Evolutionary conservation across 1,284 basidiomycete genomes (phyloP).

Genomic region (Vanrija pseudolonga): DNA sequence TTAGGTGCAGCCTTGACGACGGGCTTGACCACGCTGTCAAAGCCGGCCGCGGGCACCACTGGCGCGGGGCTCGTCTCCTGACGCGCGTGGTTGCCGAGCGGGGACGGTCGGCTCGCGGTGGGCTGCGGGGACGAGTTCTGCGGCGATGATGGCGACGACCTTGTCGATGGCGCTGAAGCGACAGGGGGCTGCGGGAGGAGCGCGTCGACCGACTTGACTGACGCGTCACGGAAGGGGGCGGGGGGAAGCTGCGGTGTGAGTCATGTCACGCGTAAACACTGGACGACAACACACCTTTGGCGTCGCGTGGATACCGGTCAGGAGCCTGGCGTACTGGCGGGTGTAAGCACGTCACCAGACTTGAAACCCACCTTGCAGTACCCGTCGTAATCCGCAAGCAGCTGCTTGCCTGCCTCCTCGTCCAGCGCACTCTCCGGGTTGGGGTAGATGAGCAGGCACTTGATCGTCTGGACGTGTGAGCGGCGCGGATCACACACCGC

Average conservation of each 20-base stretch:
- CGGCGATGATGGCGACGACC: constrained; percentile 1
- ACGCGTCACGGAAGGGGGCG: constrained; percentile 14
- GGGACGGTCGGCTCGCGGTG: constrained; percentile 5
- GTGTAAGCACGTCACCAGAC: not conserved
- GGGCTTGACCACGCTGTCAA: constrained; percentile 13
- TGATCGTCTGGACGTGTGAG: constrained; percentile 59
- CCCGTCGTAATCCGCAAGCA: constrained; percentile 81
- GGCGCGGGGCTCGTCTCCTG: constrained; percentile 21
- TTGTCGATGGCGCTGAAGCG: not conserved
- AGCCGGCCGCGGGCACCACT: not conserved
- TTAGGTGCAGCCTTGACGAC: constrained; percentile 21
- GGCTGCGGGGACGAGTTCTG: constrained; percentile 1
- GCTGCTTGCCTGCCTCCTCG: constrained; percentile 86
- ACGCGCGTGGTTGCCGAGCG: constrained; percentile 26
- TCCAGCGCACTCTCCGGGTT: constrained; percentile 94
- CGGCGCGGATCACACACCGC: not conserved
- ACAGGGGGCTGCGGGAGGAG: constrained; percentile 14
- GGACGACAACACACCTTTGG: constrained; percentile 11
- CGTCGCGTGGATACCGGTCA: constrained; percentile 30
- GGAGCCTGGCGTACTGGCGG: constrained; percentile 20
- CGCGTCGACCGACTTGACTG: not conserved
- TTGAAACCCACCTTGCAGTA: constrained; percentile 59
- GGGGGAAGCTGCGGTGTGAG: constrained; percentile 10
- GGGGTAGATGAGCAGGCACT: constrained; percentile 91
- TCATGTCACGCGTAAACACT: not conserved